Evolutionary conservation across 129 eudicot genomes (phyloP), one percentile per base, ranked within the genome.

Genomic region (Saposhnikovia divaricata): DNA sequence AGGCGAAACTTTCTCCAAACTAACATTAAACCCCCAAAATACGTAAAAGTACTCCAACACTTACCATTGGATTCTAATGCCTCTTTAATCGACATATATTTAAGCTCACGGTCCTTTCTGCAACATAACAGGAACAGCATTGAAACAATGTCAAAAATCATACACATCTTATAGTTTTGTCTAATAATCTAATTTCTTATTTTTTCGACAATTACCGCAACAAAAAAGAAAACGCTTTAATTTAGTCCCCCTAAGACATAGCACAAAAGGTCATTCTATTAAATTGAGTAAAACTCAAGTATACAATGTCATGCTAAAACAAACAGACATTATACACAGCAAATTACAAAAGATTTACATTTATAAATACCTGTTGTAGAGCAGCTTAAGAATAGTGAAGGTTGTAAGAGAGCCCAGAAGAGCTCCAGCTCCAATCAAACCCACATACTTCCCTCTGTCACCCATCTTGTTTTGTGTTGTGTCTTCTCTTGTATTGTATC

Each of bases 391-490:
- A 72, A 87, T 66, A 79, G 87, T 82, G 34, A 89, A 9, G 59
- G 93, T 87, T 43, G 93, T 84, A 45, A 81, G 80, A 6, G 93
- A 87, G 72, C 93, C 93, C 44, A 89, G 6, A 18, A 89, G 44
- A 83, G 90, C 90, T 81, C 93, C 93, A n/a, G 86, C 89, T 48
- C 89, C 90, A 14, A 89, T 74, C 75, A 89, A 83, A 21, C 80
- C 84, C 79, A 87, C 25, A 61, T 45, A 61, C 77, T 89, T 89
- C 28, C 79, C 80, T 19, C 80, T 79, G 57, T 85, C 93, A 78
- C 79, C 85, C 93, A 89, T 89, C 65, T 83, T 14, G 37, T 34
- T 34, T 34, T 34, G 37, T 1, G 37, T 34, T 81, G 27, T 55
- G 4, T 47, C 12, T 44, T 44, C 16, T 47, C 3, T 47, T 13